Conservation (phyloP, 768 basidiomycete species). For the Lactarius indigo region DNA sequence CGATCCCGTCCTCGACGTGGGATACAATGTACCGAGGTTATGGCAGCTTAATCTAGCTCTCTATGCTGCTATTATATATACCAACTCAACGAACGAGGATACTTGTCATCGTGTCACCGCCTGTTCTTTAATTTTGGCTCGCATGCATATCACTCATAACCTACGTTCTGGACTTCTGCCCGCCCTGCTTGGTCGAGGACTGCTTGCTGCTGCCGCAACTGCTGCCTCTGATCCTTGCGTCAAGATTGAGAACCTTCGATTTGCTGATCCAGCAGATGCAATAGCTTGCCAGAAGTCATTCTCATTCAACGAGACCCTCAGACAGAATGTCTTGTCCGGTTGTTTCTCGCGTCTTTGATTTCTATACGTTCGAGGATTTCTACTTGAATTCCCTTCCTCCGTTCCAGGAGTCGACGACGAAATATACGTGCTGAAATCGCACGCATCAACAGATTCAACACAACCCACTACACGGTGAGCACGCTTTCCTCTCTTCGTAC, state of each 20-base stretch:
- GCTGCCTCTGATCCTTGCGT: slow-evolving; percentile 33
- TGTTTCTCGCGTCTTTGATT: slow-evolving; percentile 36
- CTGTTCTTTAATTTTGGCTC: background rate
- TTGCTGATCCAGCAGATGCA: slow-evolving; percentile 50
- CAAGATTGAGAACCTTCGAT: slow-evolving; percentile 36
- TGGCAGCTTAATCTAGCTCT: background rate
- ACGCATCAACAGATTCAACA: slow-evolving; percentile 48
- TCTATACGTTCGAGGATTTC: slow-evolving; percentile 41
- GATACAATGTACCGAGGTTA: background rate
- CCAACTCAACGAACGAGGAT: background rate
- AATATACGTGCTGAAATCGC: slow-evolving; percentile 50
- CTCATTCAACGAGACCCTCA: slow-evolving; percentile 39
- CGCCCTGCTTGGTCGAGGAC: background rate
- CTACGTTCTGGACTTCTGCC: background rate
- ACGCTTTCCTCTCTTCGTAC: background rate
- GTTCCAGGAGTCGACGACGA: slow-evolving; percentile 40
- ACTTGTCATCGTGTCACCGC: background rate
- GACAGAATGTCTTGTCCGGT: slow-evolving; percentile 36
- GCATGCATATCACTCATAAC: background rate
- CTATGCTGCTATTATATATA: background rate
- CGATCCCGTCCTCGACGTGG: background rate
- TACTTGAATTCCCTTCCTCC: slow-evolving; percentile 37
- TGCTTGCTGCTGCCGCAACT: background rate
- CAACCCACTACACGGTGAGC: slow-evolving; percentile 44
- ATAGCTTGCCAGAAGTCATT: slow-evolving; percentile 42